Base-by-base conservation (phyloP, 768 basidiomycete species). In the Suillus hirtellus region DNA sequence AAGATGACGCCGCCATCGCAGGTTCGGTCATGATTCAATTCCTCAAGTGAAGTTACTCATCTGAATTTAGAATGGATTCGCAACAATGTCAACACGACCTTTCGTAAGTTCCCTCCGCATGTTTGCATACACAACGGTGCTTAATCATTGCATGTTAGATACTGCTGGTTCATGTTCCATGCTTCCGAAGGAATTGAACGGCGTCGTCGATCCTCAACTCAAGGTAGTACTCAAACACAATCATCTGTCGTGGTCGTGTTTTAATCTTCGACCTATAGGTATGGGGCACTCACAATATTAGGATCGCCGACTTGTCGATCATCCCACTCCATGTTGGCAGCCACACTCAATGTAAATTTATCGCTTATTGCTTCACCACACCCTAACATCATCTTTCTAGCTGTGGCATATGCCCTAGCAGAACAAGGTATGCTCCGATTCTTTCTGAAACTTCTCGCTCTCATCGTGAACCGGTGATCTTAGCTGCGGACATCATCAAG, bases 181-280 rank as follows among this genome's bases (percentile, higher is more conserved):
- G 46, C 46, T 46, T 46, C 46, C 46, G 10, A 46, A 46, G 46
- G 46, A 46, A 46, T 46, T 46, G n/a, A 46, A 46, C n/a, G 46
- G 46, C 46, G 46, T 46, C 4, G 46, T 46, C 21, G 46, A 46
- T 21, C n/a, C 46, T 46, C 46, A 46, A 12, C 46, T 46, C 46
- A 46, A 46, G 46, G 46, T 46, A 46, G 10, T 12, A 21, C n/a
- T 46, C 11, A 2, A 4, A 21, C 4, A 8, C 10, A 44, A 44
- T 44, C 46, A 21, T 46, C 6, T 10, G 27, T 27, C 27, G 11
- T 21, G n/a, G 27, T 27, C 27, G 11, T 21, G n/a, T 46, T 11
- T n/a, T 46, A 46, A 46, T 19, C 19, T 10, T 44, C 1, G 10
- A 21, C n/a, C n/a, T 21, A 46, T 46, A 46, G 46, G n/a, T 46